Evolutionary conservation across 805 yeast species (phyloP), one percentile per base, ranked within the genome.

Genomic region (Kurtzmaniella fragi): DNA sequence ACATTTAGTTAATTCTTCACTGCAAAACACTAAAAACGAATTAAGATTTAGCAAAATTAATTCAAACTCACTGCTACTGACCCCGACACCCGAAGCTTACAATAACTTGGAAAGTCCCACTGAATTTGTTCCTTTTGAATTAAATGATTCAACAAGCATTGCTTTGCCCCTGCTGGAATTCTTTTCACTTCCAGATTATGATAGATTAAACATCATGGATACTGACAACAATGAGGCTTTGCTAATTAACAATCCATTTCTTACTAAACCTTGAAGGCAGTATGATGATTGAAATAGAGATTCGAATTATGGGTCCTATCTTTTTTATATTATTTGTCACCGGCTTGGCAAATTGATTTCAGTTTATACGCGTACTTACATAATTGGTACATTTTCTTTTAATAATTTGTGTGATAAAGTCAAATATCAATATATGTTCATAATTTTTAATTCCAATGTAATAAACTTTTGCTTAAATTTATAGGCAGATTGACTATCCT

Each of bases 101-200:
- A 14, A 20, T 8, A 20, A 20, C 8, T 5, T 8, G 8, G 25
- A 20, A 20, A 20, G 25, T 20, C 25, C 14, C 6, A 20, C 6
- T 36, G 34, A 33, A 9, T 20, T 20, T 14, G 39, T 17, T 15
- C 34, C 33, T 12, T 30, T 17, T 15, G 39, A 36, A 15, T 29
- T 13, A 8, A 30, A 11, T 11, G 39, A 36, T 8, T 8, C 25
- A 8, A 29, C 30, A 6, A 29, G 17, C 5, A 35, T 28, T 5
- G 31, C 48, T 4, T 37, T 45, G 14, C 49, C 52, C 8, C 40
- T 45, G 16, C 48, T 43, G 28, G 52, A 46, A 4, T 41, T 47
- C 30, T 41, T 38, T 17, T 31, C 32, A 8, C 38, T 36, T 17
- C 17, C 34, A 17, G 26, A 12, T 25, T 36, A 36, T 20, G 34